phyloP scores from a whole-genome alignment of 257 asterid genomes.

The Ajuga chamaepitys region DNA sequence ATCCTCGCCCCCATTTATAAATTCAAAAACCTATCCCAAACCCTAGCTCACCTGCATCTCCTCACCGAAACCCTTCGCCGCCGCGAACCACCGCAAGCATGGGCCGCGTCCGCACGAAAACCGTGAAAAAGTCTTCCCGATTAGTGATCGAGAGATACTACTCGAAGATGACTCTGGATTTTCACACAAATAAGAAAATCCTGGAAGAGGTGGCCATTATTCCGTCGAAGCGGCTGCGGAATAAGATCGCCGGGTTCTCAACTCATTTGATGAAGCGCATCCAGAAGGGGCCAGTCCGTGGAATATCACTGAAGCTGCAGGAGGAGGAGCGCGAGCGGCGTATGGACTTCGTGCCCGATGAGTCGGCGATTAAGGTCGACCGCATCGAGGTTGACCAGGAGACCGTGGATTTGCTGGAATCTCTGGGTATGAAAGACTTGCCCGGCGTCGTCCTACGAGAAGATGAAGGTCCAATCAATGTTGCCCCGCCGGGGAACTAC shows the following conservation, averaged over 20 bases:
- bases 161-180: conserved; percentile 43
- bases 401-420: conserved; percentile 34
- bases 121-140: conserved; percentile 43
- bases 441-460: conserved; percentile 36
- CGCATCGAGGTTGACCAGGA: conserved; percentile 48
- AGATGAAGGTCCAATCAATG: conserved; percentile 23
- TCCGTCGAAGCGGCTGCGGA: conserved; percentile 54
- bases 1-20: background rate
- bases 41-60: conserved; percentile 21
- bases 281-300: conserved; percentile 47
- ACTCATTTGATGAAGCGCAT: conserved; percentile 49
- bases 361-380: conserved; percentile 37
- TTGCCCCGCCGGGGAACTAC: conserved; percentile 22
- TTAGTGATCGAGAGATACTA: conserved; percentile 37
- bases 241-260: conserved; percentile 50
- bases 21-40: background rate
- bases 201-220: conserved; percentile 42
- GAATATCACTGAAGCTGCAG: conserved; percentile 47
- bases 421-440: conserved; percentile 39
- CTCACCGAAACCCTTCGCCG: background rate
- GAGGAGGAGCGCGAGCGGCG: conserved; percentile 57
- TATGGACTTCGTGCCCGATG: conserved; percentile 48
- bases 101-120: conserved; percentile 44
- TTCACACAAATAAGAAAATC: conserved; percentile 48
- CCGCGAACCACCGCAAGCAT: conserved; percentile 15